A percentile compares a stretch with the other conserved stretches of the same genome.
phyloP scores from a whole-genome alignment of 2,329 filamentous ascomycete genomes.

The Diaporthe humulicola region DNA sequence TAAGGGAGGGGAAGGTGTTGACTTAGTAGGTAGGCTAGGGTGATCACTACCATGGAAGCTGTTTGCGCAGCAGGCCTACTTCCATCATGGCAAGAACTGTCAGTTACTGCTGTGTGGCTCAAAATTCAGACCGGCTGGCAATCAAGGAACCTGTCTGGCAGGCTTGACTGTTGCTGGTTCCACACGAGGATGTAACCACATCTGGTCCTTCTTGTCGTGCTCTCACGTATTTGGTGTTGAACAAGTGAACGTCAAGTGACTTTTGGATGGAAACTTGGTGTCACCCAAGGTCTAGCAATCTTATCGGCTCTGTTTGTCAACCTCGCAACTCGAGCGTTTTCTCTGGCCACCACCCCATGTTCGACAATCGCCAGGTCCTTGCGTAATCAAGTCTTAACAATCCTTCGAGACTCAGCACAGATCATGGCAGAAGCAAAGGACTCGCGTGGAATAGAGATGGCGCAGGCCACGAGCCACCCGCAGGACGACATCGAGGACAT shows the following conservation, averaged over 20 bases:
- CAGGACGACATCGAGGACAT: constrained; percentile 28
- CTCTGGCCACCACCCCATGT: no score
- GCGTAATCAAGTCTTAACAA: not conserved
- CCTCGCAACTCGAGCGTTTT: not conserved
- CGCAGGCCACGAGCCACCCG: not conserved
- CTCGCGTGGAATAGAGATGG: not conserved
- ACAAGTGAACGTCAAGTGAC: not conserved
- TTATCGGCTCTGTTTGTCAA: not conserved
- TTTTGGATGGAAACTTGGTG: not conserved
- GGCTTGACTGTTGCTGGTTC: no score
- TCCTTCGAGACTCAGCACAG: not conserved
- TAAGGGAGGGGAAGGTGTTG: not conserved
- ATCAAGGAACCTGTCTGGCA: not conserved
- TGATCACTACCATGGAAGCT: not conserved
- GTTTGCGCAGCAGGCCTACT: not conserved
- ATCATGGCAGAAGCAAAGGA: not conserved
- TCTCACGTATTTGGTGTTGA: not conserved
- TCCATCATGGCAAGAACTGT: not conserved
- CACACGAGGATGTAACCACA: not conserved
- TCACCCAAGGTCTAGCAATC: not conserved
- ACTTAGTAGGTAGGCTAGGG: no score
- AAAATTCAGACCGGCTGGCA: not conserved
- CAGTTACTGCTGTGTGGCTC: not conserved
- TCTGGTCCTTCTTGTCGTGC: not conserved
- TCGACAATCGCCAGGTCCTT: not conserved